Conservation (phyloP, 2,329 filamentous ascomycete genomes). For the Neopestalotiopsis clavispora region DNA sequence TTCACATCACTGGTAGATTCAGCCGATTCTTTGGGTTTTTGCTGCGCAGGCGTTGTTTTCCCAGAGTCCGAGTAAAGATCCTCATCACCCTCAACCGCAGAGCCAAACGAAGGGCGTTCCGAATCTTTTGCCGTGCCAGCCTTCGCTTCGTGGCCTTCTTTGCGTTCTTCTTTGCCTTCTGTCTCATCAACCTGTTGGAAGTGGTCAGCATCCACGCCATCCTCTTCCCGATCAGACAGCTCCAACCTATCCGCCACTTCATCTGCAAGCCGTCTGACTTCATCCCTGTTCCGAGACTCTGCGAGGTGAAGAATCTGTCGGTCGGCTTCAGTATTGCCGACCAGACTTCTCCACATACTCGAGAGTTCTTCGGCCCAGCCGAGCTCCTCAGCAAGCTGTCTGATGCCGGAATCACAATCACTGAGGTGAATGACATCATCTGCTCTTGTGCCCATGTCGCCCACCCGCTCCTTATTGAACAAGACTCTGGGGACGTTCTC, state of each 20-base stretch:
- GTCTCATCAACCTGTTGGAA: slow-evolving; percentile 10
- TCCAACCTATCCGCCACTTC: slow-evolving; percentile 37
- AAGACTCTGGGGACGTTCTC: slow-evolving; percentile 75
- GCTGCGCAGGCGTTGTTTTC: not conserved
- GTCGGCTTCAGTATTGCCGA: slow-evolving; percentile 63
- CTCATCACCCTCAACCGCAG: slow-evolving; percentile 1
- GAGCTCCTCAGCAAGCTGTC: slow-evolving; percentile 76
- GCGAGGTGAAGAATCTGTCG: slow-evolving; percentile 41
- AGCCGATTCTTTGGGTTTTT: not conserved
- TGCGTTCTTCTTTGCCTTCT: slow-evolving; percentile 5
- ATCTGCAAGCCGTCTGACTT: slow-evolving; percentile 42
- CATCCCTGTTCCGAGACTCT: slow-evolving; percentile 41
- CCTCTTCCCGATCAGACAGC: slow-evolving; percentile 19
- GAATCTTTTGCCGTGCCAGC: not conserved
- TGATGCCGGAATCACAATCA: slow-evolving; percentile 82
- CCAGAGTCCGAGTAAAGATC: slow-evolving; percentile 5
- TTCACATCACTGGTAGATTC: not conserved
- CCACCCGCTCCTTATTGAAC: slow-evolving; percentile 86
- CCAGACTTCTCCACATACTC: slow-evolving; percentile 70
- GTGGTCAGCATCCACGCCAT: slow-evolving; percentile 18
- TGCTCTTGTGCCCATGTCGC: slow-evolving; percentile 73
- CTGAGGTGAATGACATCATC: slow-evolving; percentile 88
- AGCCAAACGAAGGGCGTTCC: not conserved
- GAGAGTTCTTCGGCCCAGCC: slow-evolving; percentile 90
- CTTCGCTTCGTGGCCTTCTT: slow-evolving; percentile 3